phyloP scores from a whole-genome alignment of 2,329 filamentous ascomycete species.

The Dryadomyces quercus-mongolicae region DNA sequence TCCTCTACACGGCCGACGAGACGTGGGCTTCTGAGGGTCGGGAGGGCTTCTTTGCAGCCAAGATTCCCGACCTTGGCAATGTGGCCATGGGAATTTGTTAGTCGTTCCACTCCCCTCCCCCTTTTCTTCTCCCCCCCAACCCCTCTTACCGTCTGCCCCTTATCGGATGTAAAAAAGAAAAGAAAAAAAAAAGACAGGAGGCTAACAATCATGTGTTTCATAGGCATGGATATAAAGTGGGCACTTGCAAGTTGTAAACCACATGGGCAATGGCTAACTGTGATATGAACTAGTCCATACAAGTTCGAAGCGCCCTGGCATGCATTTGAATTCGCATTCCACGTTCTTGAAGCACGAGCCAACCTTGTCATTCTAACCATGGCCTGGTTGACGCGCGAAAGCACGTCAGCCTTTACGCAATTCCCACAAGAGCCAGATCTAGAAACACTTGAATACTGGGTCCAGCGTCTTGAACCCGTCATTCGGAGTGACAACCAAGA shows the following conservation, averaged over 20 bases:
- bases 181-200: not conserved
- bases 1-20: conserved; percentile 48
- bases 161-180: not conserved
- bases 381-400: conserved; percentile 61
- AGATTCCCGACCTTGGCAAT: conserved; percentile 34
- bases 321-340: conserved; percentile 39
- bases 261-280: not conserved
- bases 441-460: conserved; percentile 66
- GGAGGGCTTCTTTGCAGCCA: conserved; percentile 34
- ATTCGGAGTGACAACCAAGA: conserved; percentile 37
- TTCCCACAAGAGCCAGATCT: conserved; percentile 51
- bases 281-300: conserved; percentile 26
- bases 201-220: conserved; percentile 3
- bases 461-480: conserved; percentile 55
- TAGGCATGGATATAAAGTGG: conserved; percentile 51
- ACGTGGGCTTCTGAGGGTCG: conserved; percentile 46
- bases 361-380: conserved; percentile 60
- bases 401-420: conserved; percentile 30
- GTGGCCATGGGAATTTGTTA: conserved; percentile 48
- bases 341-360: conserved; percentile 42
- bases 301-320: conserved; percentile 37
- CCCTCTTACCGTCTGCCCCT: not conserved
- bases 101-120: conserved; percentile 12
- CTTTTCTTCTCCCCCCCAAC: not conserved
- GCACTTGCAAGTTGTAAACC: conserved; percentile 9